Conservation (phyloP, 495 filamentous ascomycete genomes). For the Penicillium chermesinum region DNA sequence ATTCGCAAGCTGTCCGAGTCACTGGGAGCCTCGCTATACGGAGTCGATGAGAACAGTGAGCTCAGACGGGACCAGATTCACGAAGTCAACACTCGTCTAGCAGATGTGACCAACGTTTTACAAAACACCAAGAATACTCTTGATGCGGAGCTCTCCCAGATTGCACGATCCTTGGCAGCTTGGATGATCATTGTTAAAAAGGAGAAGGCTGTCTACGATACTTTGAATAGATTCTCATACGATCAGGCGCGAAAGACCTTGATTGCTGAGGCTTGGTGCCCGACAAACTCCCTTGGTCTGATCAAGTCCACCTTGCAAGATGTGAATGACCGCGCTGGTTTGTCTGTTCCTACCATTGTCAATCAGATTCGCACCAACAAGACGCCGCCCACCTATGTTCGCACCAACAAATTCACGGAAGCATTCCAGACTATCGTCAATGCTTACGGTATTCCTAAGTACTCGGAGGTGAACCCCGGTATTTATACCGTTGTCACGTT, state of each 20-base stretch:
- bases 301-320: slow-evolving; percentile 96
- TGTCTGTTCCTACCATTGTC: slow-evolving; percentile 94
- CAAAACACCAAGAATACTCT: slow-evolving; percentile 95
- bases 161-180: slow-evolving; percentile 79
- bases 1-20: slow-evolving; percentile 99
- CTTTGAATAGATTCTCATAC: slow-evolving; percentile 93
- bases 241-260: slow-evolving; percentile 92
- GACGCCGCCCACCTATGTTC: slow-evolving; percentile 91
- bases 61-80: slow-evolving; percentile 89
- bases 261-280: slow-evolving; percentile 96
- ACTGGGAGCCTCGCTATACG: slow-evolving; percentile 89
- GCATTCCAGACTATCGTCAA: slow-evolving; percentile 99
- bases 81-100: slow-evolving; percentile 88
- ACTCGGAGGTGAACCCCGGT: slow-evolving; percentile 94
- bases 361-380: slow-evolving; percentile 95
- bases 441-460: slow-evolving; percentile 95
- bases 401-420: slow-evolving; percentile 96
- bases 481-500: slow-evolving; percentile 94
- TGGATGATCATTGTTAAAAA: slow-evolving; percentile 98
- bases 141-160: slow-evolving; percentile 87
- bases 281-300: slow-evolving; percentile 79
- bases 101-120: slow-evolving; percentile 84
- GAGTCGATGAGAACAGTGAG: slow-evolving; percentile 94
- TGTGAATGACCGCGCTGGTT: slow-evolving; percentile 89
- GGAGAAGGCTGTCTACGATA: slow-evolving; percentile 97